Base-by-base conservation (phyloP, 352 stramenopile species). In the Pythium scleroteichum region DNA sequence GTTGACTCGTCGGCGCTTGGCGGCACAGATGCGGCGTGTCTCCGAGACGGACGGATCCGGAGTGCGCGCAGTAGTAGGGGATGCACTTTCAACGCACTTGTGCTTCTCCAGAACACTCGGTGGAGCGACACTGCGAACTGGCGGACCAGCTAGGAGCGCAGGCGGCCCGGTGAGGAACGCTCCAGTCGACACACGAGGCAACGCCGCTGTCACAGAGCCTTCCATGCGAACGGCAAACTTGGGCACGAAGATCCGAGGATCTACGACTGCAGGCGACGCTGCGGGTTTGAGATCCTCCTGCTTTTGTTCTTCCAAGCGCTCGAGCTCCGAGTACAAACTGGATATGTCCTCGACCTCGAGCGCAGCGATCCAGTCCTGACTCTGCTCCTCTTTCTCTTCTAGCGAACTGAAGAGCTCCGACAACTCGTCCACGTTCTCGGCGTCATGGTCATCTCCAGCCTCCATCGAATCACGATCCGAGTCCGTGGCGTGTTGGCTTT, bases 1-100 rank as follows among this genome's bases (percentile, higher is more conserved):
- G 29, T 85, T 89, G 26, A 89, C 79, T 38, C 77, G 77, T 38
- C 84, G 75, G 10, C 79, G 75, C 66, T 87, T 90, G 40, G 79
- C 69, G 10, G 78, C 78, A n/a, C 74, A 82, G 13, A 76, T 74
- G 3, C 79, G 79, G 32, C 79, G 73, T 19, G 69, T 80, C 58
- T 82, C 68, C 17, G 75, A 86, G 24, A 89, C 64, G 5, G 35
- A 63, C 32, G 67, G 47, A 42, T 85, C 66, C 0, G 62, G 29
- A 10, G 29, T 35, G 29, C 29, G 29, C 29, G 29, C 29, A 35
- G 5, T 35, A 10, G 29, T 10, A 5, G 10, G 10, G 10, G 29
- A n/a, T n/a, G n/a, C n/a, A n/a, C n/a, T n/a, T n/a, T n/a, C 29
- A 35, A 35, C 29, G 10, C 29, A 35, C 29, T 35, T 35, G 29